Conservation (phyloP, 768 basidiomycete genomes). For the Sporobolomyces roseus region DNA sequence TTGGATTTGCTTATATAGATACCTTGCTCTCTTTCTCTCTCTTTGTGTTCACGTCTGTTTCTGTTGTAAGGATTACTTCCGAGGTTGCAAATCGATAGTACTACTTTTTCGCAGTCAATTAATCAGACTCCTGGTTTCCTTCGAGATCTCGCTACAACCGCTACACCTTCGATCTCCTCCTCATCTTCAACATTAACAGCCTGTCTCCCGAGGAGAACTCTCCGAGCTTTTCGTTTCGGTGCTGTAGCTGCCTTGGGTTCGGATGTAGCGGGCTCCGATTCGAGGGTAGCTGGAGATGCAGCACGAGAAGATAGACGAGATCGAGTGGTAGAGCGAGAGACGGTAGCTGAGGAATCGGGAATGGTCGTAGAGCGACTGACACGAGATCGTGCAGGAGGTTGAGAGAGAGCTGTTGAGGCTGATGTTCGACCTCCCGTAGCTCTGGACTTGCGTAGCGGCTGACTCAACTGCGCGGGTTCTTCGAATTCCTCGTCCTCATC, state of each 20-base stretch:
- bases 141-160: slow-evolving; percentile 1
- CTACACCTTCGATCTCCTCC: slow-evolving; percentile 17
- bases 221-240: slow-evolving; percentile 9
- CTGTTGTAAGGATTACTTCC: neutral
- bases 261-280: neutral
- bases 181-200: slow-evolving; percentile 3
- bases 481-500: neutral
- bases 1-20: neutral
- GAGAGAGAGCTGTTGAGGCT: no score
- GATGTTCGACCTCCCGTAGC: neutral
- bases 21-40: neutral
- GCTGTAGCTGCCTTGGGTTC: neutral
- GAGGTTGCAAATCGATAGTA: no score
- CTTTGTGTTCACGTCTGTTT: neutral
- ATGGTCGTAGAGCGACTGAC: neutral
- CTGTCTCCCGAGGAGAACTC: slow-evolving; percentile 1
- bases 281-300: neutral
- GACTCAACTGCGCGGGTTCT: no score
- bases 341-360: neutral
- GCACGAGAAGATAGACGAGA: neutral
- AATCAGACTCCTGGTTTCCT: slow-evolving; percentile 1
- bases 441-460: neutral
- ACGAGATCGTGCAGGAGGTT: no score
- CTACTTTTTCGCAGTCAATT: no score
- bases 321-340: neutral